A percentile compares a stretch with the other conserved stretches of the same genome.
Conservation (phyloP, 495 filamentous ascomycete species). For the Aspergillus steynii region DNA sequence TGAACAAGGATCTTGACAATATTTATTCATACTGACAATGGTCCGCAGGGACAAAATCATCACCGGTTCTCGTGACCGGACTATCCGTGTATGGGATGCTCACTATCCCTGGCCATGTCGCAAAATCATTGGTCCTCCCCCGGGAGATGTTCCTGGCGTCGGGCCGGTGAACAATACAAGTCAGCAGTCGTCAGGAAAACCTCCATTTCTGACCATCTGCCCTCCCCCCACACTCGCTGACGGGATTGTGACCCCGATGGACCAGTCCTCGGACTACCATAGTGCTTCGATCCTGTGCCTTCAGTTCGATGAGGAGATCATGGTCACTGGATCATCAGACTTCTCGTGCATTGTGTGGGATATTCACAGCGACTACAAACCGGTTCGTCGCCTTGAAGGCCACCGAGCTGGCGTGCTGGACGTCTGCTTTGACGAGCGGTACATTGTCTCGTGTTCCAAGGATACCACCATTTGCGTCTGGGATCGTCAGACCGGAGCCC, state of each 20-base stretch:
- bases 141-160: constrained; percentile 24
- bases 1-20: neutral
- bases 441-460: constrained; percentile 96
- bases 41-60: constrained; percentile 79
- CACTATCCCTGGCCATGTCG: constrained; percentile 74
- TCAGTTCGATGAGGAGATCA: constrained; percentile 86
- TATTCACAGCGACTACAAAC: constrained; percentile 71
- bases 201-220: constrained; percentile 49
- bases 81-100: constrained; percentile 94
- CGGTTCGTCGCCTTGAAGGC: constrained; percentile 69
- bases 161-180: constrained; percentile 40
- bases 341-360: constrained; percentile 90
- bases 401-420: constrained; percentile 91
- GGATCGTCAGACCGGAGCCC: constrained; percentile 74
- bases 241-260: constrained; percentile 29
- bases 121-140: constrained; percentile 68
- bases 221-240: constrained; percentile 39
- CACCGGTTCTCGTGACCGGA: constrained; percentile 92
- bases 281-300: constrained; percentile 91
- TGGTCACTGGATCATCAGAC: constrained; percentile 95
- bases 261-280: constrained; percentile 57
- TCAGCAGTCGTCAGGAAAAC: constrained; percentile 39
- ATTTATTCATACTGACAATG: constrained; percentile 4
- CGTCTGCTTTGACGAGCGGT: constrained; percentile 83
- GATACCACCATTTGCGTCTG: constrained; percentile 90